A percentile compares a stretch with the other conserved stretches of the same genome.
Conservation (phyloP, 768 basidiomycete species). For the Tulasnella sp. region DNA sequence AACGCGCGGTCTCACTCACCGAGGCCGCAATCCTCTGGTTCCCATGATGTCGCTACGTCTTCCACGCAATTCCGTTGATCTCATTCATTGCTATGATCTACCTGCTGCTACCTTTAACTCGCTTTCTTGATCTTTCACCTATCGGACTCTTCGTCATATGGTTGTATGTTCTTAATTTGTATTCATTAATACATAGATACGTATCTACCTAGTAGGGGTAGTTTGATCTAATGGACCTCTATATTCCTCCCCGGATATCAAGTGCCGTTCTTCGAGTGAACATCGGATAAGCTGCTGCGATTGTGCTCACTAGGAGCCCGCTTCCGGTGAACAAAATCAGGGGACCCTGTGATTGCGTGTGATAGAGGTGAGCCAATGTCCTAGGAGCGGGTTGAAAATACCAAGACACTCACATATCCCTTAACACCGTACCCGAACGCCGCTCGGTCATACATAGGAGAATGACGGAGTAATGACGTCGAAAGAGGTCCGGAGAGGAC, state of each 20-base stretch:
- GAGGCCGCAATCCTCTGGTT: neutral
- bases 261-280: slow-evolving; percentile 2
- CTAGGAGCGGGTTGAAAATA: neutral
- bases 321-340: slow-evolving; percentile 11
- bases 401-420: slow-evolving; percentile 10
- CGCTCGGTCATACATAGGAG: slow-evolving; percentile 10
- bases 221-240: too few species aligned
- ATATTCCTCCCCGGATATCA: too few species aligned
- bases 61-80: too few species aligned
- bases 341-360: slow-evolving; percentile 1
- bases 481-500: slow-evolving; percentile 12
- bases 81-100: too few species aligned
- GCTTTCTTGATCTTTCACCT: too few species aligned
- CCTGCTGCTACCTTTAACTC: too few species aligned
- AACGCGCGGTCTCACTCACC: too few species aligned
- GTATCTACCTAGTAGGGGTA: too few species aligned
- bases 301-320: slow-evolving; percentile 10
- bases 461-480: slow-evolving; percentile 7
- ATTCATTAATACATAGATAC: too few species aligned
- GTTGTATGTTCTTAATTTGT: too few species aligned
- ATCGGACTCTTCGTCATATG: too few species aligned
- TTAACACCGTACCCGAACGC: slow-evolving; percentile 10
- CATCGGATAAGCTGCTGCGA: slow-evolving; percentile 4
- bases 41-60: too few species aligned
- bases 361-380: neutral